Conservation (phyloP, 495 filamentous ascomycete genomes). For the Trichoderma erinaceum region DNA sequence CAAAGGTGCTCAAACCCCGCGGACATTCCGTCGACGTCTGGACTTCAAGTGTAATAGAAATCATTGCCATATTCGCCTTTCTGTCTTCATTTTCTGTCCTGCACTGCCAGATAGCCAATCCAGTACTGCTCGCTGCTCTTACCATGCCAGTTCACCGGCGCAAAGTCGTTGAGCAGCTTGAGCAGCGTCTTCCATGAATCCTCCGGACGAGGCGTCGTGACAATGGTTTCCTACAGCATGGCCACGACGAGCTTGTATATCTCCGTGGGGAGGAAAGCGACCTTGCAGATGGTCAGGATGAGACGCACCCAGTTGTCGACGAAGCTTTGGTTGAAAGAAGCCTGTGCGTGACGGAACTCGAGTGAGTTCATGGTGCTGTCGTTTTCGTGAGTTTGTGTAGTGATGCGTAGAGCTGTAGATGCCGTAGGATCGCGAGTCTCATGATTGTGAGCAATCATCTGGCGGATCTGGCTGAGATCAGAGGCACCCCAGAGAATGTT, state of each 20-base stretch:
- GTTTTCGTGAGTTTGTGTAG: background rate
- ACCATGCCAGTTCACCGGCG: background rate
- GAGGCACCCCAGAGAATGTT: background rate
- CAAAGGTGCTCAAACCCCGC: background rate
- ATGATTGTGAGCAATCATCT: background rate
- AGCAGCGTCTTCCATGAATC: constrained; percentile 3
- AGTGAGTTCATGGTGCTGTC: background rate
- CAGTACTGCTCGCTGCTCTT: background rate
- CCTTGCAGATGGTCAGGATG: background rate
- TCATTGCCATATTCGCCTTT: background rate
- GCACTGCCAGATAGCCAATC: background rate
- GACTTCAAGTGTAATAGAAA: background rate
- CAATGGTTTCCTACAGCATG: background rate
- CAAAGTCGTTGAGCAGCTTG: constrained; percentile 7
- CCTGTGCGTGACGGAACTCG: constrained; percentile 3
- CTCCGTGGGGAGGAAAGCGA: background rate
- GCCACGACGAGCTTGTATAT: background rate
- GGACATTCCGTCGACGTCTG: background rate
- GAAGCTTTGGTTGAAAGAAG: background rate
- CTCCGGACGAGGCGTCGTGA: background rate
- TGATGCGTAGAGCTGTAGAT: background rate
- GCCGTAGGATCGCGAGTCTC: background rate
- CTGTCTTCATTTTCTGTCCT: background rate
- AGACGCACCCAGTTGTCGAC: constrained; percentile 1
- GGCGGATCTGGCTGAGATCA: background rate